These are phyloP conservation scores for Millerozyma acaciae DNA, from an alignment of 805 yeast species.

Conservation along the genomic window DNA sequence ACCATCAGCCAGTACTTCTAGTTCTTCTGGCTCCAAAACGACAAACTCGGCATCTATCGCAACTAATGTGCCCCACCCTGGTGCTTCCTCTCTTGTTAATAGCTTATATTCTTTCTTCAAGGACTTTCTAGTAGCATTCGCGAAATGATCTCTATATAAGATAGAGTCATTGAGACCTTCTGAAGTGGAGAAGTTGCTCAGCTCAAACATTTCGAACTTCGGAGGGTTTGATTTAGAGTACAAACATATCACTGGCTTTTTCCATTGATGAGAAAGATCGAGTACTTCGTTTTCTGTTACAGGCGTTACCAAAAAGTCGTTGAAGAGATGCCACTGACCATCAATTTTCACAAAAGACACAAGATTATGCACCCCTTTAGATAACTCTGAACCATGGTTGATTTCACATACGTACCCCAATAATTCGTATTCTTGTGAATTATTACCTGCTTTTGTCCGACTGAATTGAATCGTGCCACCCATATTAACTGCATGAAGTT, in stretches of 20 bases:
- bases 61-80: constrained; percentile 67
- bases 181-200: constrained; percentile 15
- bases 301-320: constrained; percentile 82
- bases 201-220: constrained; percentile 34
- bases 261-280: constrained; percentile 73
- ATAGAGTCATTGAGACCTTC: constrained; percentile 53
- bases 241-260: constrained; percentile 68
- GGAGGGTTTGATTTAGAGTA: constrained; percentile 49
- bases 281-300: constrained; percentile 76
- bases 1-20: constrained; percentile 76
- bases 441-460: constrained; percentile 23
- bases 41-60: constrained; percentile 99
- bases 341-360: constrained; percentile 55
- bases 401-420: constrained; percentile 71
- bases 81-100: constrained; percentile 67
- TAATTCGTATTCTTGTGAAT: constrained; percentile 51
- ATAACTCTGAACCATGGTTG: constrained; percentile 38
- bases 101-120: constrained; percentile 61
- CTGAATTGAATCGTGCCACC: constrained; percentile 37
- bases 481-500: constrained; percentile 28
- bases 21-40: constrained; percentile 68
- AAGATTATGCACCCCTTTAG: constrained; percentile 48
- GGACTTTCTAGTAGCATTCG: constrained; percentile 59
- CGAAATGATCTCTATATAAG: constrained; percentile 71
- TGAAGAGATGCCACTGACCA: constrained; percentile 75